These are phyloP conservation scores for Choiromyces venosus DNA, from an alignment of 495 filamentous ascomycete species.

Conservation along the genomic window DNA sequence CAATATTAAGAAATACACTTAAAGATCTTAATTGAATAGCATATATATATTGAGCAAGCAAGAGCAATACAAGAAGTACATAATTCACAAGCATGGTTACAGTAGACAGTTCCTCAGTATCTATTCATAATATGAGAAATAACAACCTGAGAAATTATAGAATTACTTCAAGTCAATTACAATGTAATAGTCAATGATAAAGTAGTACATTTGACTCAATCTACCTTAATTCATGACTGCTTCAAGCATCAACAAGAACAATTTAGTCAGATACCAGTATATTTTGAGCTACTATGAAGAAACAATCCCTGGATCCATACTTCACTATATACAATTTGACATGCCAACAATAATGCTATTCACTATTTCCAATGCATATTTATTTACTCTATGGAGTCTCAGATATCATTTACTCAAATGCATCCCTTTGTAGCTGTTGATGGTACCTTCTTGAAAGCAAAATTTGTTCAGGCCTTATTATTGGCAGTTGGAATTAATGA, in stretches of 20 bases:
- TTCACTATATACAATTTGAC: constrained; percentile 4
- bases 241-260: constrained; percentile 9
- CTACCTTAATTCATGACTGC: constrained; percentile 8
- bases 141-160: neutral
- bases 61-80: neutral
- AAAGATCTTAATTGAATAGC: neutral
- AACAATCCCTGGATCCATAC: constrained; percentile 1
- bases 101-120: neutral
- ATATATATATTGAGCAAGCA: neutral
- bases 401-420: constrained; percentile 10
- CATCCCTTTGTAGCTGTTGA: constrained; percentile 14
- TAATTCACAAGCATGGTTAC: constrained; percentile 15
- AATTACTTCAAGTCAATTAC: constrained; percentile 12
- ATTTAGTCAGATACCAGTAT: constrained; percentile 13
- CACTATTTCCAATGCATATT: constrained; percentile 11
- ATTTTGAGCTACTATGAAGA: constrained; percentile 7
- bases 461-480: constrained; percentile 17
- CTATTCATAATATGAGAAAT: constrained; percentile 12
- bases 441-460: constrained; percentile 17
- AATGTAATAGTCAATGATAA: neutral
- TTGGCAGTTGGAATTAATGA: constrained; percentile 17
- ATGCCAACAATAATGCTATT: neutral
- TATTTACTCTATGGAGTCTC: constrained; percentile 14
- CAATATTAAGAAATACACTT: constrained; percentile 6
- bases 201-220: neutral